Evolutionary conservation across 2,329 filamentous ascomycete species (phyloP).

Genomic region (Penicillium olsonii): DNA sequence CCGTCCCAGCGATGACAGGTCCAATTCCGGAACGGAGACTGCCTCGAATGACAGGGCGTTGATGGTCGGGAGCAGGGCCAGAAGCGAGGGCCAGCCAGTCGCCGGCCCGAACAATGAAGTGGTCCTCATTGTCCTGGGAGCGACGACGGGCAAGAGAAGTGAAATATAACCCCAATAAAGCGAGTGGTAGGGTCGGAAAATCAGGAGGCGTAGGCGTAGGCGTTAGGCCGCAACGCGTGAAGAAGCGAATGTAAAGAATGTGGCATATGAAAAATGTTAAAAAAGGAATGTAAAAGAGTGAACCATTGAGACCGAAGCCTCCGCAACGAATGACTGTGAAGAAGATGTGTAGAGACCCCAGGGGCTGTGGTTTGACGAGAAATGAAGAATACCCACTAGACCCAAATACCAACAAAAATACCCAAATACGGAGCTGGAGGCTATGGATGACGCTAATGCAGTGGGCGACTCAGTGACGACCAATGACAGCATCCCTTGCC

Average conservation of each 20-base stretch:
- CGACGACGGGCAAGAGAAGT: slow-evolving; percentile 36
- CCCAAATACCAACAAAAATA: not conserved
- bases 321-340: slow-evolving; percentile 33
- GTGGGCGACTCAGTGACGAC: not conserved
- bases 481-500: not conserved
- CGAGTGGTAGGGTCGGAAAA: slow-evolving; percentile 13
- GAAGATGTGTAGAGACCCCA: not conserved
- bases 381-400: not conserved
- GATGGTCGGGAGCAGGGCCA: slow-evolving; percentile 29
- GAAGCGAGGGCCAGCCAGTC: slow-evolving; percentile 38
- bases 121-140: slow-evolving; percentile 44
- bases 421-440: slow-evolving; percentile 3
- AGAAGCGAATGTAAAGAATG: slow-evolving; percentile 21
- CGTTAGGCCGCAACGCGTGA: slow-evolving; percentile 23
- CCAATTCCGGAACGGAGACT: slow-evolving; percentile 53
- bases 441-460: slow-evolving; percentile 9
- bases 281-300: slow-evolving; percentile 21
- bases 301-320: slow-evolving; percentile 19
- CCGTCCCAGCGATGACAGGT: slow-evolving; percentile 75
- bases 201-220: slow-evolving; percentile 18
- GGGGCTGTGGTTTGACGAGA: slow-evolving; percentile 4
- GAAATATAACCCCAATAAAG: slow-evolving; percentile 15
- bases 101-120: slow-evolving; percentile 49
- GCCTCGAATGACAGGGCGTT: slow-evolving; percentile 39
- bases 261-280: slow-evolving; percentile 5